These are phyloP conservation scores for Fusarium robinianum DNA, from an alignment of 2,329 filamentous ascomycete genomes.

Conservation along the genomic window DNA sequence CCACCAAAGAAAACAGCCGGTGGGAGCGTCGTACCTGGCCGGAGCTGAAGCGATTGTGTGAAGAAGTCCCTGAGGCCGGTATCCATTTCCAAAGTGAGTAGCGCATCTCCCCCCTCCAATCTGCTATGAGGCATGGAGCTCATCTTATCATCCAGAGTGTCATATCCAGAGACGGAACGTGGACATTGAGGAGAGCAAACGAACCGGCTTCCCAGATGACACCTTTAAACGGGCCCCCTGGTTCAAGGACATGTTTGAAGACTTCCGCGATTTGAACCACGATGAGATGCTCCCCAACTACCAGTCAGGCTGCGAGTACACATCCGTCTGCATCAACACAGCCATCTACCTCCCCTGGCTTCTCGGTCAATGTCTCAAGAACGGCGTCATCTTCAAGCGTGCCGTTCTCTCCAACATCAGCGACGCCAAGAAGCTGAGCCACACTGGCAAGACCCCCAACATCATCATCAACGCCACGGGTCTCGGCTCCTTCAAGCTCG, in stretches of 20 bases:
- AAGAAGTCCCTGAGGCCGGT: constrained; percentile 74
- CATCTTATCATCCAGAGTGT: constrained; percentile 45
- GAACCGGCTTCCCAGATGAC: constrained; percentile 58
- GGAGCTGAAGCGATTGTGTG: constrained; percentile 61
- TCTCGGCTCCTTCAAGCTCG: constrained; percentile 72
- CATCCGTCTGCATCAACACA: constrained; percentile 89
- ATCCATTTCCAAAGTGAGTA: constrained; percentile 73
- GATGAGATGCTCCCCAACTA: constrained; percentile 65
- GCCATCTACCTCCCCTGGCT: constrained; percentile 88
- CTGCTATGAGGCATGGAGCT: constrained; percentile 1
- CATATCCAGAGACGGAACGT: constrained; percentile 61
- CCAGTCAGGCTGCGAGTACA: constrained; percentile 76
- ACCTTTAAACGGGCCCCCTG: constrained; percentile 70
- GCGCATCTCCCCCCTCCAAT: background rate
- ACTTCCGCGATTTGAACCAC: constrained; percentile 66
- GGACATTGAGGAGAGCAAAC: constrained; percentile 52
- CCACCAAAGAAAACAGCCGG: constrained; percentile 46
- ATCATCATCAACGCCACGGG: constrained; percentile 87
- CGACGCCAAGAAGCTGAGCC: constrained; percentile 61
- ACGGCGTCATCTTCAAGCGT: constrained; percentile 71
- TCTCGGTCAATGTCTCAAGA: constrained; percentile 74
- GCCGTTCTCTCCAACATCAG: constrained; percentile 69
- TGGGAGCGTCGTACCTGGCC: constrained; percentile 71
- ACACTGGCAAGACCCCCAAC: constrained; percentile 63
- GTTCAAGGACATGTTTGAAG: constrained; percentile 72